Base-by-base conservation (phyloP, 2,329 filamentous ascomycete species). In the Clarireedia paspali region DNA sequence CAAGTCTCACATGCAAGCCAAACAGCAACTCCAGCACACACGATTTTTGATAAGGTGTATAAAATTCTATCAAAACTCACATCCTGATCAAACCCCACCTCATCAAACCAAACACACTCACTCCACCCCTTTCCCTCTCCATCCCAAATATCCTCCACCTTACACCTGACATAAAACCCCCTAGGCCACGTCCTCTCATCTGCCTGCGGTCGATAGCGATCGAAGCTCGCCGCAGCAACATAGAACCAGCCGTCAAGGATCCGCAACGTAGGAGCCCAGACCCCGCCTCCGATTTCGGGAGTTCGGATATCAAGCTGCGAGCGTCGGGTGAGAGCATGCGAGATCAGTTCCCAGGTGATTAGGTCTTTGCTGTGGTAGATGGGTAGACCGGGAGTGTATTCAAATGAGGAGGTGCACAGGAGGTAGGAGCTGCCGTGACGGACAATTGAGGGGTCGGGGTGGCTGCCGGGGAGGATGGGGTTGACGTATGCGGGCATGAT, bases 241-340 rank as follows among this genome's bases (percentile, higher is more conserved):
- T 75, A 78, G 53, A 79, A 77, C 1, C 61, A 69, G 0, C 71
- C 72, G 2, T 75, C 61, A 26, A 73, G 70, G 27, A 76, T 72
- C 6, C 74, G 66, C 0, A 79, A 61, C 0, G 76, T 77, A 0
- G 76, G 70, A 0, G 78, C 78, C 69, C 75, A 81, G 45, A 76
- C 74, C 0, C 74, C 74, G 36, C 70, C 68, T 23, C 64, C 66
- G n/a, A 66, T 70, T 4, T 66, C 67, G 6, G 62, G 67, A 23
- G 57, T 60, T 6, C 64, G 55, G 58, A 67, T 38, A 57, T 74
- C 73, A 3, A 78, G 68, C 59, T 77, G 75, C 0, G 66, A 62
- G 10, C 61, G 65, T 15, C 70, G 65, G 45, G 68, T 70, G 15
- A 74, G 53, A 1, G 69, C 71, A 57, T 72, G 68, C 53, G 71